Base-by-base conservation (phyloP, 1,139 yeast genomes). In the Blastobotrys raffinosifermentans region DNA sequence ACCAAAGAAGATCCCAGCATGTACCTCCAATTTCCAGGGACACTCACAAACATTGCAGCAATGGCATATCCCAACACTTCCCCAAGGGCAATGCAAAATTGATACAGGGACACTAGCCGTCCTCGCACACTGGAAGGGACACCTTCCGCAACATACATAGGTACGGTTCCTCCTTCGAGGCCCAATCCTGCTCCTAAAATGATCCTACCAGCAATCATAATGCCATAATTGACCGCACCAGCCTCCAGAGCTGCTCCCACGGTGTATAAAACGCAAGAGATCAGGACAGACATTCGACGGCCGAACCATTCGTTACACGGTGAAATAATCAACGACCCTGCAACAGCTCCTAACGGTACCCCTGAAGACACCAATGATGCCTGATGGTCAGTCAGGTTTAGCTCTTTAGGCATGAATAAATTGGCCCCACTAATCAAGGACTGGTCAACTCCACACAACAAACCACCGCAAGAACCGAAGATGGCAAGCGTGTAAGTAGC, bases 81-180 rank as follows among this genome's bases (percentile, higher is more conserved):
- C 25, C 80, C 80, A 23, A 75, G 60, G 0, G 80, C 79, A 50
- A 74, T 72, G 47, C 69, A 70, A 47, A 74, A 70, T 58, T 75
- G 80, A 51, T 73, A 73, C 50, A 74, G 55, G 1, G 80, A 72
- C 14, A 75, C 78, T 35, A 76, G 55, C 41, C 67, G 66, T 38
- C 81, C 81, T 48, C 81, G 66, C 11, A 64, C 71, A 4, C 54
- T 51, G 2, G 78, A 72, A 7, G 79, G 79, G 15, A 73, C 75
- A 27, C 73, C 66, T 49, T 76, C 82, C 7, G 79, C 68, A 34
- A 75, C 68, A 46, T 76, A 73, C 32, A 75, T 67, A 45, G 77
- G 76, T 34, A 74, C 77, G 46, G 76, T 73, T 32, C 77, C 79
- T 53, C 77, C 78, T 53, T 73, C 80, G 26, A 75, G 66, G 48